Evolutionary conservation across 148 eudicot genomes (phyloP).

Genomic region (Suaeda aralocaspica): DNA sequence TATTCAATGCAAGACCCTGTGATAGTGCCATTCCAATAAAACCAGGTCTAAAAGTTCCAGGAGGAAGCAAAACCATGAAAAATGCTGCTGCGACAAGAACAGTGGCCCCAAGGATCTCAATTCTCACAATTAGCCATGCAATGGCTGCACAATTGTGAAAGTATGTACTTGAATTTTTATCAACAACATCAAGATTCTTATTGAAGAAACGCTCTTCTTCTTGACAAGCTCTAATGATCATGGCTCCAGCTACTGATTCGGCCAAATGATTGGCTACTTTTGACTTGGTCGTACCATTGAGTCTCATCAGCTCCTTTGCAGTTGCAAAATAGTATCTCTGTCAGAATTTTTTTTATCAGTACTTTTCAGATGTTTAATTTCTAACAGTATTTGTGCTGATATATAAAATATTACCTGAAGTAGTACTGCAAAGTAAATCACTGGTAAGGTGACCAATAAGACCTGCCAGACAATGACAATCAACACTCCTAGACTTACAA

Average conservation of each 20-base stretch:
- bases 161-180: conserved; percentile 71
- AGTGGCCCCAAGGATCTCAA: conserved; percentile 72
- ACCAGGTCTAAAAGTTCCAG: conserved; percentile 85
- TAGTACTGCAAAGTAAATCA: conserved; percentile 54
- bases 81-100: conserved; percentile 78
- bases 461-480: conserved; percentile 89
- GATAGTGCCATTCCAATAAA: conserved; percentile 87
- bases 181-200: conserved; percentile 74
- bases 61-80: conserved; percentile 89
- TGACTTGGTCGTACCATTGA: conserved; percentile 87
- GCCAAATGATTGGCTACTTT: conserved; percentile 83
- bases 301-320: conserved; percentile 81
- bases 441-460: conserved; percentile 73
- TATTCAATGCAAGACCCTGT: conserved; percentile 77
- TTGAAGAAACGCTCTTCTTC: conserved; percentile 80
- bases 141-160: conserved; percentile 81
- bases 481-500: conserved; percentile 58
- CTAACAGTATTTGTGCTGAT: neutral
- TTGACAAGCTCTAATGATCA: conserved; percentile 80
- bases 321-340: conserved; percentile 74
- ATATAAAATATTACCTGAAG: conserved; percentile 55
- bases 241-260: conserved; percentile 78
- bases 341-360: conserved; percentile 14
- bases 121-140: conserved; percentile 86
- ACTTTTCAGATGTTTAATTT: neutral